Base-by-base conservation (phyloP, 441 rosid species). In the Cnidoscolus chayamansa region DNA sequence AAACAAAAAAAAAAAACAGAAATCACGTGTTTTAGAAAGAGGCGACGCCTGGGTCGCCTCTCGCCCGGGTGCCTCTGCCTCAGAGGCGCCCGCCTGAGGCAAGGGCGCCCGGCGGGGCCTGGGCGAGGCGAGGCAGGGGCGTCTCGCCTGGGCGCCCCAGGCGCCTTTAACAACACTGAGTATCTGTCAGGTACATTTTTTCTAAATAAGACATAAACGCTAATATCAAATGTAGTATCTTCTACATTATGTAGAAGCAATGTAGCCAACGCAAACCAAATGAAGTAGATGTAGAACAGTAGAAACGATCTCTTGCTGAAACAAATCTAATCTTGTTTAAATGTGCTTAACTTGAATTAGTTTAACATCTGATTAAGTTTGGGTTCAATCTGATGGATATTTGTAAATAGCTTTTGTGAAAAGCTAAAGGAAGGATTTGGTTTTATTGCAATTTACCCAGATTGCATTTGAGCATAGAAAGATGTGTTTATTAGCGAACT, bases 151-250 rank as follows among this genome's bases (percentile, higher is more conserved):
- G n/a, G n/a, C n/a, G n/a, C n/a, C n/a, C n/a, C n/a, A n/a, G n/a
- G n/a, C n/a, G n/a, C n/a, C n/a, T n/a, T n/a, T n/a, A n/a, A n/a
- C n/a, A n/a, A n/a, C n/a, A n/a, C n/a, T n/a, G n/a, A 90, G 90
- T 70, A 81, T 96, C 70, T 96, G 98, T 80, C 98, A 91, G 97
- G 98, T 95, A 32, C 70, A 25, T 25, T 68, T 53, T 67, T 11
- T 45, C 10, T 49, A 13, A 25, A 20, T 55, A n/a, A 31, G 53
- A 54, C 50, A 25, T 0, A 25, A 25, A 25, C 1, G 25, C 25
- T 25, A 25, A 25, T 25, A 25, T 25, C 25, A 25, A 25, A 25
- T 25, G 25, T 25, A 25, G 25, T 17, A 12, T 32, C 16, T 19
- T 48, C 35, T 1, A 64, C 25, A 8, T 40, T 40, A 40, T 40